Evolutionary conservation across 2,329 filamentous ascomycete species (phyloP).

Genomic region (Curvularia spicifera): DNA sequence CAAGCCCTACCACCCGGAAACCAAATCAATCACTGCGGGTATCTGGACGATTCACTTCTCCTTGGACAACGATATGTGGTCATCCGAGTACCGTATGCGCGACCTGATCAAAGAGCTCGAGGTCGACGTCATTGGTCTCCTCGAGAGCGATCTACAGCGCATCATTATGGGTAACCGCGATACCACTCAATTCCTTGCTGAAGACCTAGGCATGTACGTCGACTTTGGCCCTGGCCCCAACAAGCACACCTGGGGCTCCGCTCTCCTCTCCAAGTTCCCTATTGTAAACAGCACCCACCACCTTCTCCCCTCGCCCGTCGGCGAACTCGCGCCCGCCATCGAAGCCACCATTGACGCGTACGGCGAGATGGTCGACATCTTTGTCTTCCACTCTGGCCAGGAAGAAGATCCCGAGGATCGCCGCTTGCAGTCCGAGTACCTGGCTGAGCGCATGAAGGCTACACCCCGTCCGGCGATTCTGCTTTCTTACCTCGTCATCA

Average conservation of each 20-base stretch:
- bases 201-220: conserved; percentile 98
- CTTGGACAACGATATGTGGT: conserved; percentile 99
- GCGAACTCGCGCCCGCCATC: conserved; percentile 93
- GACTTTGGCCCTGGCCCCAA: conserved; percentile 97
- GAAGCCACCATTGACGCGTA: conserved; percentile 96
- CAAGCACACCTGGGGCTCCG: conserved; percentile 97
- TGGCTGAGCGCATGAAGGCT: conserved; percentile 85
- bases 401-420: conserved; percentile 95
- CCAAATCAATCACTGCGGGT: conserved; percentile 87
- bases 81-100: conserved; percentile 90
- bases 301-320: conserved; percentile 88
- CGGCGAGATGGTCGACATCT: conserved; percentile 86
- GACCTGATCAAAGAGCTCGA: conserved; percentile 93
- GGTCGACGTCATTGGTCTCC: conserved; percentile 92
- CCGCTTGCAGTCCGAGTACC: conserved; percentile 82
- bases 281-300: conserved; percentile 98
- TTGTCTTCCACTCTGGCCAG: conserved; percentile 98
- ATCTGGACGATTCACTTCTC: conserved; percentile 99
- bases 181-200: conserved; percentile 90
- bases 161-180: conserved; percentile 99
- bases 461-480: conserved; percentile 81
- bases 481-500: conserved; percentile 90
- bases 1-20: conserved; percentile 83
- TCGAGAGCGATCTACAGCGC: conserved; percentile 91
- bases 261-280: conserved; percentile 93